A percentile compares a stretch with the other conserved stretches of the same genome.
These are phyloP conservation scores for Sarocladium oryzae DNA, from an alignment of 2,329 filamentous ascomycete genomes.

Conservation along the genomic window DNA sequence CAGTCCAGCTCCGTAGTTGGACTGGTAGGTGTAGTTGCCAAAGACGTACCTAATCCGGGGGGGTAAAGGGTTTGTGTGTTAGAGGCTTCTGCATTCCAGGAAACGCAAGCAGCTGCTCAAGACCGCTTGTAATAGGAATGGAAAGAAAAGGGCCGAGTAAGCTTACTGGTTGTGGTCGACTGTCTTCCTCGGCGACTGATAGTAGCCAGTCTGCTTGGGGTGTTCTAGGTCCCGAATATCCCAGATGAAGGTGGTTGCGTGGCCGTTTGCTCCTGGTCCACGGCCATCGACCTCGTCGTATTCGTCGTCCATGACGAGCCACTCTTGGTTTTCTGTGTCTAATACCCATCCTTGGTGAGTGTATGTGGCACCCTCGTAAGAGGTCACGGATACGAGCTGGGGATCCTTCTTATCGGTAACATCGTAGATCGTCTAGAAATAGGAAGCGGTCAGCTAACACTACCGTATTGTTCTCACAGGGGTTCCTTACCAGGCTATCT, in stretches of 20 bases:
- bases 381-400: constrained; percentile 44
- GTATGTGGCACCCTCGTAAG: constrained; percentile 50
- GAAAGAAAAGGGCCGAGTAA: too few species aligned
- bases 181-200: constrained; percentile 26
- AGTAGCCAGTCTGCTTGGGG: constrained; percentile 30
- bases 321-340: constrained; percentile 36
- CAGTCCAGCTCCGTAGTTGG: constrained; percentile 45
- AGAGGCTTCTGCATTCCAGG: too few species aligned
- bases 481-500: constrained; percentile 8
- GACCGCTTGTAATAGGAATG: too few species aligned
- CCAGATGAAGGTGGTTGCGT: constrained; percentile 35
- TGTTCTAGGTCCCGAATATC: constrained; percentile 33
- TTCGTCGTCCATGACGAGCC: constrained; percentile 47
- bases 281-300: constrained; percentile 39
- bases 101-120: too few species aligned
- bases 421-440: constrained; percentile 47
- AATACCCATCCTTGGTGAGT: constrained; percentile 53
- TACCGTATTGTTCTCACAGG: too few species aligned
- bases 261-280: constrained; percentile 23
- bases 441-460: too few species aligned
- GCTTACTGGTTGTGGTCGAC: constrained; percentile 42
- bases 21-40: constrained; percentile 39
- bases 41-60: constrained; percentile 31
- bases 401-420: constrained; percentile 41
- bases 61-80: too few species aligned